phyloP scores from a whole-genome alignment of 139 green algal genomes.

The Chlamydomonas incerta region DNA sequence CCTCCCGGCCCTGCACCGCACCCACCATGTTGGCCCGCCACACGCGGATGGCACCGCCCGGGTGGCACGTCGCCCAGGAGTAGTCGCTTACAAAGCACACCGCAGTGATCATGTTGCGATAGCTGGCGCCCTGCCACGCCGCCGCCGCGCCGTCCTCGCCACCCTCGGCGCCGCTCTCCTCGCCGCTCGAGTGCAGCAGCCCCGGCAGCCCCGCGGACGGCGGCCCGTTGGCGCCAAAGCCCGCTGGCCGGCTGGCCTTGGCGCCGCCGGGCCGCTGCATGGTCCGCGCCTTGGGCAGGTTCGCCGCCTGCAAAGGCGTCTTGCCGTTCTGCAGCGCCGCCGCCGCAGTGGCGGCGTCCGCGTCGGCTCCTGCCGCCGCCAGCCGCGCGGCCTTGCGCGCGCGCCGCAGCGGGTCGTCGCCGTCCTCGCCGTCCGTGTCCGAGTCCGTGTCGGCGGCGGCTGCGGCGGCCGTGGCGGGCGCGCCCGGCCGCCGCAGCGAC shows the following conservation, averaged over 20 bases:
- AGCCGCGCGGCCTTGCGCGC: too few relatives aligned
- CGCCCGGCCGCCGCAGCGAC: not conserved
- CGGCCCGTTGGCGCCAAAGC: not conserved
- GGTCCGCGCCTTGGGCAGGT: too few relatives aligned
- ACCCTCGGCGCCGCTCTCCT: not conserved
- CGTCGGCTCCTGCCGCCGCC: too few relatives aligned
- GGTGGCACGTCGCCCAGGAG: slow-evolving; percentile 29
- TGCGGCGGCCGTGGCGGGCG: not conserved
- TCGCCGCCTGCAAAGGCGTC: too few relatives aligned
- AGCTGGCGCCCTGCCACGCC: slow-evolving; percentile 26
- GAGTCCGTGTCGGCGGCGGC: not conserved
- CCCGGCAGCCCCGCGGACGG: not conserved
- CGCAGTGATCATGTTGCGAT: slow-evolving; percentile 6
- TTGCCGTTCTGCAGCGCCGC: too few relatives aligned
- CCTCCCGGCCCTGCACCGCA: not conserved
- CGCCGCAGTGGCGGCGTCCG: too few relatives aligned
- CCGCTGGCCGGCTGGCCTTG: too few relatives aligned
- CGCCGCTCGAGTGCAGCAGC: not conserved
- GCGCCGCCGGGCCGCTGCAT: too few relatives aligned
- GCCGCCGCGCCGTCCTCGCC: not conserved
- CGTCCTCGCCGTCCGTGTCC: not conserved
- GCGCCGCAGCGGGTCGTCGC: not conserved
- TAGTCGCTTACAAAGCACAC: not conserved
- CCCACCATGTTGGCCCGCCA: slow-evolving; percentile 7
- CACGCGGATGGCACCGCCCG: slow-evolving; percentile 8